These are phyloP conservation scores for Begonia fuchsioides DNA, from an alignment of 306 rosid genomes.

Conservation along the genomic window DNA sequence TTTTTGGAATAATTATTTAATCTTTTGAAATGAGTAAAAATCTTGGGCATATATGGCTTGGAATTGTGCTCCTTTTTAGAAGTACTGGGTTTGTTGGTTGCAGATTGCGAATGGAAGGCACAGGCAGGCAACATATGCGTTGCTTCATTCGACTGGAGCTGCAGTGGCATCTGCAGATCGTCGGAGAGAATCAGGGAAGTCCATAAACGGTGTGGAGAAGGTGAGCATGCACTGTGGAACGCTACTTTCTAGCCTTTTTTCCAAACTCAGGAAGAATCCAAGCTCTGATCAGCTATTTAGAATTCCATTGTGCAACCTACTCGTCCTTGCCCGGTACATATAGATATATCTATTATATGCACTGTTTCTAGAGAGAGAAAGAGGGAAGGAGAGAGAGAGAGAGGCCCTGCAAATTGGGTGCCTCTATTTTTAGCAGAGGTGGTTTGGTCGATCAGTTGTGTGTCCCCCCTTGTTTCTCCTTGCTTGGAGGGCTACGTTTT, in stretches of 20 bases:
- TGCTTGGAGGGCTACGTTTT: slow-evolving; percentile 55
- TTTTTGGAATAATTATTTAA: too few relatives aligned
- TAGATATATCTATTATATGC: slow-evolving; percentile 5
- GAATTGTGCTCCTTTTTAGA: slow-evolving; percentile 27
- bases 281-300: slow-evolving; percentile 16
- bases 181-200: slow-evolving; percentile 51
- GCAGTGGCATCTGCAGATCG: slow-evolving; percentile 53
- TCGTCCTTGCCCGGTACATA: background rate
- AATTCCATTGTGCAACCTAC: background rate
- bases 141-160: slow-evolving; percentile 51
- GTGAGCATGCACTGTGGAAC: slow-evolving; percentile 41
- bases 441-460: slow-evolving; percentile 51
- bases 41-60: too few relatives aligned
- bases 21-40: too few relatives aligned
- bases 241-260: slow-evolving; percentile 43
- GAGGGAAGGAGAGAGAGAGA: slow-evolving; percentile 13
- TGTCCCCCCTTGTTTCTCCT: slow-evolving; percentile 48
- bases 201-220: slow-evolving; percentile 50
- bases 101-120: slow-evolving; percentile 61
- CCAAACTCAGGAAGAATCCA: slow-evolving; percentile 45
- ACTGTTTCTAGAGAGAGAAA: slow-evolving; percentile 12
- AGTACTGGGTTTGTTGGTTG: slow-evolving; percentile 32
- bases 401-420: slow-evolving; percentile 36
- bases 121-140: slow-evolving; percentile 47
- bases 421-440: slow-evolving; percentile 51